These are phyloP conservation scores for Fusarium praegraminearum DNA, from an alignment of 2,329 filamentous ascomycete genomes.

Conservation along the genomic window DNA sequence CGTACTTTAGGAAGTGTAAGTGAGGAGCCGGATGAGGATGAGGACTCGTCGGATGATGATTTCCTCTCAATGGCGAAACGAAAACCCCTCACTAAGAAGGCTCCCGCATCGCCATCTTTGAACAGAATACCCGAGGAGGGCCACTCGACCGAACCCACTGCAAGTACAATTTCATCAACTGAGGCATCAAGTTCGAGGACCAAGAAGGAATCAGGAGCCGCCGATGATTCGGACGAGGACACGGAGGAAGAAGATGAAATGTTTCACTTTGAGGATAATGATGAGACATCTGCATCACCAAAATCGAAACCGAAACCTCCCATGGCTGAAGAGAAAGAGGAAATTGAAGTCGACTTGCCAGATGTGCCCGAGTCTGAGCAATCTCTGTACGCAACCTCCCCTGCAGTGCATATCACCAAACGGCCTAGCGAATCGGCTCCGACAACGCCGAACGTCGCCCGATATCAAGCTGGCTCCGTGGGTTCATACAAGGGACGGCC, in stretches of 20 bases:
- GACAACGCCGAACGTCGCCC: constrained; percentile 51
- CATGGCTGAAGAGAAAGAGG: constrained; percentile 53
- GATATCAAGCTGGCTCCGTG: constrained; percentile 57
- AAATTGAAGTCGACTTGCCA: constrained; percentile 49
- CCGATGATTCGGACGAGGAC: constrained; percentile 29
- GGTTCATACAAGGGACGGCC: constrained; percentile 68
- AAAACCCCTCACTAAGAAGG: constrained; percentile 50
- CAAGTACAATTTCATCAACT: constrained; percentile 8
- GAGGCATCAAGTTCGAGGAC: constrained; percentile 11
- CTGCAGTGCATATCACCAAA: constrained; percentile 57
- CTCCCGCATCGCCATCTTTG: constrained; percentile 31
- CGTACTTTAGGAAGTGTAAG: constrained; percentile 44
- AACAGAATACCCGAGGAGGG: constrained; percentile 23
- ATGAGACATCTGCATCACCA: constrained; percentile 50
- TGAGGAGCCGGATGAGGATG: constrained; percentile 46
- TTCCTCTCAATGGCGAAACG: constrained; percentile 57
- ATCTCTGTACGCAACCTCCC: constrained; percentile 58
- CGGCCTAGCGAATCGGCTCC: constrained; percentile 44
- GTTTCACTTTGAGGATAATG: constrained; percentile 62
- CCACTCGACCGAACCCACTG: constrained; percentile 8
- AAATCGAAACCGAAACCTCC: constrained; percentile 44
- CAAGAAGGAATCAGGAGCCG: not conserved
- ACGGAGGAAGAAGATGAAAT: constrained; percentile 54
- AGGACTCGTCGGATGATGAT: constrained; percentile 56
- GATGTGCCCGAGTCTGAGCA: constrained; percentile 42